phyloP scores from a whole-genome alignment of 2,329 filamentous ascomycete genomes.

The Tolypocladium capitatum region DNA sequence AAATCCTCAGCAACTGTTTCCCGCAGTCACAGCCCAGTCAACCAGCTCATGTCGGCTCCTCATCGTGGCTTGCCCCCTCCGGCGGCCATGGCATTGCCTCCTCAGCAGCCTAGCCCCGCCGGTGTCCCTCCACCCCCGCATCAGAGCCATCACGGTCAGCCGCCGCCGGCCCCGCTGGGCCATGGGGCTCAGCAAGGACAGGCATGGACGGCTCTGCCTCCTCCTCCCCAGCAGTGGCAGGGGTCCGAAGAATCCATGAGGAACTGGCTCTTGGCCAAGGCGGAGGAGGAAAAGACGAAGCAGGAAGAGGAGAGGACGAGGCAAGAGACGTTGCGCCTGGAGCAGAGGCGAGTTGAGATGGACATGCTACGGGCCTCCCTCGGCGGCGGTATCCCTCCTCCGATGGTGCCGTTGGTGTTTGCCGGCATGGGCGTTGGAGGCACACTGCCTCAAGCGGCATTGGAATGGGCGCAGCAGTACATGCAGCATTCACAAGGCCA shows the following conservation, averaged over 20 bases:
- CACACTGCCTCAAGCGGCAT: constrained; percentile 41
- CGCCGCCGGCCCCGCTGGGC: constrained; percentile 12
- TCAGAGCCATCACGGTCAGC: constrained; percentile 12
- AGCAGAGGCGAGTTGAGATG: constrained; percentile 60
- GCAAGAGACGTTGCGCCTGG: constrained; percentile 52
- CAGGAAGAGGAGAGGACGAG: constrained; percentile 62
- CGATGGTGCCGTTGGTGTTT: constrained; percentile 64
- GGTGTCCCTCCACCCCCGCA: constrained; percentile 14
- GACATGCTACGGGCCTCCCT: constrained; percentile 59
- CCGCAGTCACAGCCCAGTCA: constrained; percentile 32
- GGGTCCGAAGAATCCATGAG: constrained; percentile 58
- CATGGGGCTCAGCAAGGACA: constrained; percentile 21
- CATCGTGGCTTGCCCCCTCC: constrained; percentile 58
- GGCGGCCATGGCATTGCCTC: constrained; percentile 49
- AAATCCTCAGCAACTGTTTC: constrained; percentile 25
- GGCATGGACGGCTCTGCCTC: constrained; percentile 42
- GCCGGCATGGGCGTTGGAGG: constrained; percentile 53
- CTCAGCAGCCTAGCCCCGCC: constrained; percentile 24
- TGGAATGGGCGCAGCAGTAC: constrained; percentile 59
- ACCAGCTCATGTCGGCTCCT: constrained; percentile 52
- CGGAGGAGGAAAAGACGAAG: constrained; percentile 58
- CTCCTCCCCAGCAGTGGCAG: constrained; percentile 52
- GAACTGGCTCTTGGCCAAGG: constrained; percentile 56
- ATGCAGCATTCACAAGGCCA: constrained; percentile 37
- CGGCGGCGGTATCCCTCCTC: constrained; percentile 56